phyloP scores from a whole-genome alignment of 371 early-diverging fungal species.

The Gilbertella persicaria region DNA sequence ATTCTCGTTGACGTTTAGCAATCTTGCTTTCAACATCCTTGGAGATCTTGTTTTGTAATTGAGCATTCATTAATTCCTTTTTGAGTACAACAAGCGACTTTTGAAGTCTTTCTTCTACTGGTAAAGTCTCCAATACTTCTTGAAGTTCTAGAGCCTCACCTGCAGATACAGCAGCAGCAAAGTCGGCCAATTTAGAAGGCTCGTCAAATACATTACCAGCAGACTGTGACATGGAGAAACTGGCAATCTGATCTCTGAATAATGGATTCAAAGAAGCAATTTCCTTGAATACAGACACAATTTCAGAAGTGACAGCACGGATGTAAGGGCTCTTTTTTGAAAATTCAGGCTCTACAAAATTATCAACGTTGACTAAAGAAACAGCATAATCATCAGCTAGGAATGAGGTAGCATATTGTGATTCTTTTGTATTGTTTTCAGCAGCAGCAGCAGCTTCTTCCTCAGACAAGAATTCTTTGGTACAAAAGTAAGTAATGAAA shows the following conservation, averaged over 20 bases:
- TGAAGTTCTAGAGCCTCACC: constrained; percentile 93
- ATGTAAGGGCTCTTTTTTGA: constrained; percentile 82
- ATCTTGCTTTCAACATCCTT: constrained; percentile 97
- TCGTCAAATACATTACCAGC: constrained; percentile 95
- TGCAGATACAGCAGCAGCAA: constrained; percentile 93
- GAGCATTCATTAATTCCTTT: constrained; percentile 95
- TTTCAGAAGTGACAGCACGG: constrained; percentile 94
- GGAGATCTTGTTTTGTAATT: constrained; percentile 93
- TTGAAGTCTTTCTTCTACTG: constrained; percentile 89
- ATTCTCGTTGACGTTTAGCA: constrained; percentile 93
- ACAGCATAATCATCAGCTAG: constrained; percentile 73
- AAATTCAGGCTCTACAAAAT: constrained; percentile 82
- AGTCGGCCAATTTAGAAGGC: constrained; percentile 93
- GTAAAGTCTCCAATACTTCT: constrained; percentile 84
- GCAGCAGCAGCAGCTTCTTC: no score
- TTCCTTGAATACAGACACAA: constrained; percentile 94
- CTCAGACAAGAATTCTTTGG: constrained; percentile 19
- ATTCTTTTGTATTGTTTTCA: constrained; percentile 14
- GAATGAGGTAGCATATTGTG: constrained; percentile 53
- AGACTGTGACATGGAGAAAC: constrained; percentile 92
- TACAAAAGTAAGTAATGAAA: not conserved
- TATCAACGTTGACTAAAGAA: constrained; percentile 85
- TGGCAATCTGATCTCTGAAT: constrained; percentile 95
- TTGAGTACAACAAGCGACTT: constrained; percentile 91
- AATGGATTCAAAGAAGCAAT: constrained; percentile 91